A percentile compares a stretch with the other conserved stretches of the same genome.
phyloP scores from a whole-genome alignment of 768 basidiomycete species.

The Pleurotus cornucopiae region DNA sequence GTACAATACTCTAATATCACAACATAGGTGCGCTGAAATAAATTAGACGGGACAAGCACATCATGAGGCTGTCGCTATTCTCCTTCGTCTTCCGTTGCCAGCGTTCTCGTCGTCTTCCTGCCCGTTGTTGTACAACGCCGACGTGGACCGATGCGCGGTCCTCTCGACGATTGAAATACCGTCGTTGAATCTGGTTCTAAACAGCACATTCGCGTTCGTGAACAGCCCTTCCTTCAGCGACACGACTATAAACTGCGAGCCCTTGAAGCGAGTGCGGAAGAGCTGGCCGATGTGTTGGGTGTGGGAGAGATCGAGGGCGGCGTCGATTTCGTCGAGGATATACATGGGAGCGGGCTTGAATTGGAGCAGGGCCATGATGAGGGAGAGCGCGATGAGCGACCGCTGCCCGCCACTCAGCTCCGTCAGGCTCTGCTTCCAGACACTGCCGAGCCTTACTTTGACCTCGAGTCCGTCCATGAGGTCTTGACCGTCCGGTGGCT shows the following conservation, averaged over 20 bases:
- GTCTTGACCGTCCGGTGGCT: slow-evolving; percentile 90
- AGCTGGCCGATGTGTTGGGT: slow-evolving; percentile 97
- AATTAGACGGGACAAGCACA: not conserved
- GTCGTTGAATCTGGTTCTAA: slow-evolving; percentile 89
- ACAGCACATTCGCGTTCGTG: slow-evolving; percentile 95
- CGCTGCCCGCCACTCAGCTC: slow-evolving; percentile 97
- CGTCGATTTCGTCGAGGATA: slow-evolving; percentile 98
- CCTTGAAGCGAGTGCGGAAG: slow-evolving; percentile 97
- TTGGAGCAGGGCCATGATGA: slow-evolving; percentile 98
- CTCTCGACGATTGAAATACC: slow-evolving; percentile 90
- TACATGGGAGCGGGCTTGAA: slow-evolving; percentile 99
- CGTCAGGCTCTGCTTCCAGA: slow-evolving; percentile 98
- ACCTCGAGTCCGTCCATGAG: slow-evolving; percentile 95
- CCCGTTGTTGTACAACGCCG: slow-evolving; percentile 37
- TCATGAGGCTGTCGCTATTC: slow-evolving; percentile 21
- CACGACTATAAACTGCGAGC: slow-evolving; percentile 97
- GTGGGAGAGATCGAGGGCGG: slow-evolving; percentile 92
- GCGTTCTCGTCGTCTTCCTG: slow-evolving; percentile 26
- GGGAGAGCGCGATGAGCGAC: slow-evolving; percentile 95
- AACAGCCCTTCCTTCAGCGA: slow-evolving; percentile 96
- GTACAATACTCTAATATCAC: not conserved
- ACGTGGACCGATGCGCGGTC: slow-evolving; percentile 62
- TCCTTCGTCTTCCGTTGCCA: slow-evolving; percentile 23
- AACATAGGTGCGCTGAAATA: not conserved
- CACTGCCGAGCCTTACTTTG: slow-evolving; percentile 89